These are phyloP conservation scores for Ascocoryne sarcoides DNA, from an alignment of 2,329 filamentous ascomycete species.

Conservation along the genomic window DNA sequence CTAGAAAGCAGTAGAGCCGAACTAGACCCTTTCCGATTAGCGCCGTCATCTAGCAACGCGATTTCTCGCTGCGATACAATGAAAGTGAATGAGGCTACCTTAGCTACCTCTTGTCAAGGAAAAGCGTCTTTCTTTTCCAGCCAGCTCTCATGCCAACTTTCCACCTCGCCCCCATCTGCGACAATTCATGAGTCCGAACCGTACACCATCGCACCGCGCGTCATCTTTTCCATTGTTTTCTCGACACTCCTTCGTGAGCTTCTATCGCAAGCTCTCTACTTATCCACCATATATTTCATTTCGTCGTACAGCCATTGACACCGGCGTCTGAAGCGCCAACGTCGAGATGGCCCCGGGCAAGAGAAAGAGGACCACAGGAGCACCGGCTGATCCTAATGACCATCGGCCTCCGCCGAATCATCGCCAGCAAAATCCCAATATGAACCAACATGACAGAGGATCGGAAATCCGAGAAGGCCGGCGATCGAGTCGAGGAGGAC, in stretches of 20 bases:
- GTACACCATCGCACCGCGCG: not conserved
- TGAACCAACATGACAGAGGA: slow-evolving; percentile 51
- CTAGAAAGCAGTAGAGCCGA: too few relatives aligned
- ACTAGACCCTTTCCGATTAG: too few relatives aligned
- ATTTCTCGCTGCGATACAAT: not conserved
- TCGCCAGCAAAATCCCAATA: slow-evolving; percentile 46
- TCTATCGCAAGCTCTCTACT: not conserved
- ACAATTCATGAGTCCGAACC: not conserved
- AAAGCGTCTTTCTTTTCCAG: not conserved
- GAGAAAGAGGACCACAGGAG: slow-evolving; percentile 29
- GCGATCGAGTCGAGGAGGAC: slow-evolving; percentile 38
- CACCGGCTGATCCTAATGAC: slow-evolving; percentile 33
- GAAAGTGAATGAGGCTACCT: not conserved
- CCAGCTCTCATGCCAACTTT: not conserved
- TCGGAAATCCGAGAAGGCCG: slow-evolving; percentile 40
- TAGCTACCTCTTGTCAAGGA: too few relatives aligned
- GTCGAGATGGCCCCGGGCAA: slow-evolving; percentile 27
- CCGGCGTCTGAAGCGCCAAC: slow-evolving; percentile 10
- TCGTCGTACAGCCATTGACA: slow-evolving; percentile 16
- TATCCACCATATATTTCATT: too few relatives aligned
- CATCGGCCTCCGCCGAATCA: slow-evolving; percentile 50
- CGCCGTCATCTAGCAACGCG: not conserved
- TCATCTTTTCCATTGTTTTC: not conserved
- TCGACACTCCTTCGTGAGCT: not conserved
- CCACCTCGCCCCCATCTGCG: not conserved